Base-by-base conservation (phyloP, 306 rosid species). In the Medicago arabica region DNA sequence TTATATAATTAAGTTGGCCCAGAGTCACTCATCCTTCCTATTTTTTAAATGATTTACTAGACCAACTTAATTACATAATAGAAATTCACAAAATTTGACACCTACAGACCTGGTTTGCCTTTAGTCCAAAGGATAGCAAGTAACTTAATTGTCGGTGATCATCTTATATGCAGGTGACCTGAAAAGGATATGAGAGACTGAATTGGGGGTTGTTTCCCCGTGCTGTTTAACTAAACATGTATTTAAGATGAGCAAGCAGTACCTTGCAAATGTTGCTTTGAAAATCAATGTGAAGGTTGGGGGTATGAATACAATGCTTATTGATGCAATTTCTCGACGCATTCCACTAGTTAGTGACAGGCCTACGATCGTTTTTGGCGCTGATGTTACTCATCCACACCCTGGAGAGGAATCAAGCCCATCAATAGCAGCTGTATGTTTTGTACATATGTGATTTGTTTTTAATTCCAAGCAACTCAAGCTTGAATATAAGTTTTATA, bases 321-420 rank as follows among this genome's bases (percentile, higher is more conserved):
- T 88, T 36, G 99, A 96, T 88, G 99, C 99, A 0, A 15, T 96
- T 15, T 90, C 98, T 9, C 82, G 97, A 16, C 92, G 93, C 46
- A 96, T 96, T 64, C 99, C 99, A 5, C 74, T 92, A 18, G 99
- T 96, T 28, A 91, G 96, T 10, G 99, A 96, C 67, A 83, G 93
- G 8, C 99, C 99, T 6, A 96, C 99, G 2, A 96, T 96, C 39
- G 92, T 96, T 31, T 96, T 96, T 81, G 99, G 99, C 46, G 99
- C 99, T 73, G 99, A 96, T 82, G 99, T 96, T 10, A 96, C 99
- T 36, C 99, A 96, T 83, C 99, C 99, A 36, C 99, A 90, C 69
- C 99, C 99, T 21, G 99, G 99, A 49, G 99, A 96, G 88, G 99
- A 96, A 82, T 89, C 96, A 1, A 96, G 99, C 58, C 97, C 99